These are phyloP conservation scores for Lizonia empirigonia DNA, from an alignment of 2,329 filamentous ascomycete genomes.

Conservation along the genomic window DNA sequence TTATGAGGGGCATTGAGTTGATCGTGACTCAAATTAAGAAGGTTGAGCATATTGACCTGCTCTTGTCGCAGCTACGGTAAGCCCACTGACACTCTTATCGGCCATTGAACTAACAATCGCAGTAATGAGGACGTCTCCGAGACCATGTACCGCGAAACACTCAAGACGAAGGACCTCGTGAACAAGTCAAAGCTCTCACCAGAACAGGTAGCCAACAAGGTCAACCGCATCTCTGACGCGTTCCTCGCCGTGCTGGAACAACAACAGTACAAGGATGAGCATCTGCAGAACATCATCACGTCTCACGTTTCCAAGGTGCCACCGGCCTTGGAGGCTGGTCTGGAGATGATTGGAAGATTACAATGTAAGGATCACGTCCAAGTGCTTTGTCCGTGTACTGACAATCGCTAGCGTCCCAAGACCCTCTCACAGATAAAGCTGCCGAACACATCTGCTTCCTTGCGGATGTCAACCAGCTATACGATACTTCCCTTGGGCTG, in stretches of 20 bases:
- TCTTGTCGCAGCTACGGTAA: slow-evolving; percentile 82
- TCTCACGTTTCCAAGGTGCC: slow-evolving; percentile 93
- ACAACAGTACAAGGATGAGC: slow-evolving; percentile 58
- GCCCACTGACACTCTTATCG: slow-evolving; percentile 19
- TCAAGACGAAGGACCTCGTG: slow-evolving; percentile 51
- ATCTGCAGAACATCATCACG: slow-evolving; percentile 89
- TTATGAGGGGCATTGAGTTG: slow-evolving; percentile 73
- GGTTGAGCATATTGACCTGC: slow-evolving; percentile 83
- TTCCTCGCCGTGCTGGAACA: slow-evolving; percentile 72
- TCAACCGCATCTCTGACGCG: slow-evolving; percentile 87
- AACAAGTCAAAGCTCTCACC: slow-evolving; percentile 28
- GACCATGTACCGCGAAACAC: slow-evolving; percentile 91
- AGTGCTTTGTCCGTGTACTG: slow-evolving; percentile 1
- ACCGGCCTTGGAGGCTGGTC: slow-evolving; percentile 84
- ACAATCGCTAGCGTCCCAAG: slow-evolving; percentile 46
- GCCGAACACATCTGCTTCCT: slow-evolving; percentile 98
- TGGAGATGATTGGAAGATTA: slow-evolving; percentile 77
- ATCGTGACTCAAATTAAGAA: slow-evolving; percentile 87
- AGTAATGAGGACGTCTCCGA: slow-evolving; percentile 89
- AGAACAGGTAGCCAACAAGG: slow-evolving; percentile 60
- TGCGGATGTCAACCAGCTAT: slow-evolving; percentile 88
- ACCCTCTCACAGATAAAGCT: slow-evolving; percentile 75
- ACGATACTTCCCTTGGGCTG: slow-evolving; percentile 85
- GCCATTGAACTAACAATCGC: slow-evolving; percentile 10
- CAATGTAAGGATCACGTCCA: slow-evolving; percentile 47